A percentile compares a stretch with the other conserved stretches of the same genome.
phyloP scores from a whole-genome alignment of 108 stramenopile genomes.

The Nitzschia inconspicua region DNA sequence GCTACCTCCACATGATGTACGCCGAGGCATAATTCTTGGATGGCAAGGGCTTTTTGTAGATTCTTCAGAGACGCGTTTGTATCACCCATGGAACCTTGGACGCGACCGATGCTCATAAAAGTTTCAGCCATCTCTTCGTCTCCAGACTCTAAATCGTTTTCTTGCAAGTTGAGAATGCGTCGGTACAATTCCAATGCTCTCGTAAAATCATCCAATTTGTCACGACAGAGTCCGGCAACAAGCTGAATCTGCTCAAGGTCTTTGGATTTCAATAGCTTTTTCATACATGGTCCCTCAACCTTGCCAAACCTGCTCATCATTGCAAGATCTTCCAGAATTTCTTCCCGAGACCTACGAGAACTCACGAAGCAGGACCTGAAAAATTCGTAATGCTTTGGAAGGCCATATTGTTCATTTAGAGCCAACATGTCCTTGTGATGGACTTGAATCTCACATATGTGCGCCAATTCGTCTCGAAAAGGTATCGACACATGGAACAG shows the following conservation, averaged over 20 bases:
- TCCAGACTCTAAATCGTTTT: conserved; percentile 4
- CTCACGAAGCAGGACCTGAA: conserved; percentile 30
- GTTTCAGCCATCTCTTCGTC: conserved; percentile 25
- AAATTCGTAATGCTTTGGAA: conserved; percentile 36
- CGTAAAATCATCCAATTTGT: conserved; percentile 30
- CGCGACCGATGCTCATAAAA: conserved; percentile 21
- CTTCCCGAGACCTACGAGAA: conserved; percentile 21
- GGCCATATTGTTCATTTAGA: conserved; percentile 25
- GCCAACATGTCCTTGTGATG: conserved; percentile 33
- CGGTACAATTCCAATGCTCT: conserved; percentile 30
- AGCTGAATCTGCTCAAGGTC: conserved; percentile 30
- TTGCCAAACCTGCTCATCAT: conserved; percentile 30
- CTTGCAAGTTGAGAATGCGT: conserved; percentile 21
- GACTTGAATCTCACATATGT: conserved; percentile 37
- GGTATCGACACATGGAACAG: conserved; percentile 33
- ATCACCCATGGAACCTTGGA: conserved; percentile 20
- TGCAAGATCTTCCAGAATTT: conserved; percentile 25
- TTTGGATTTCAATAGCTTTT: conserved; percentile 24
- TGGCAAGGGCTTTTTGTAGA: conserved; percentile 23
- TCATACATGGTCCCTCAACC: conserved; percentile 24
- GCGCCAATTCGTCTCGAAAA: conserved; percentile 12
- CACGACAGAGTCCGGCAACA: conserved; percentile 25
- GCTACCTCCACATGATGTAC: conserved; percentile 23
- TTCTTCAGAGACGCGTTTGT: conserved; percentile 20
- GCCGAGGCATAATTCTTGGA: conserved; percentile 25